Evolutionary conservation across 306 rosid genomes (phyloP), one percentile per base, ranked within the genome.

Genomic region (Gillenia trifoliata): DNA sequence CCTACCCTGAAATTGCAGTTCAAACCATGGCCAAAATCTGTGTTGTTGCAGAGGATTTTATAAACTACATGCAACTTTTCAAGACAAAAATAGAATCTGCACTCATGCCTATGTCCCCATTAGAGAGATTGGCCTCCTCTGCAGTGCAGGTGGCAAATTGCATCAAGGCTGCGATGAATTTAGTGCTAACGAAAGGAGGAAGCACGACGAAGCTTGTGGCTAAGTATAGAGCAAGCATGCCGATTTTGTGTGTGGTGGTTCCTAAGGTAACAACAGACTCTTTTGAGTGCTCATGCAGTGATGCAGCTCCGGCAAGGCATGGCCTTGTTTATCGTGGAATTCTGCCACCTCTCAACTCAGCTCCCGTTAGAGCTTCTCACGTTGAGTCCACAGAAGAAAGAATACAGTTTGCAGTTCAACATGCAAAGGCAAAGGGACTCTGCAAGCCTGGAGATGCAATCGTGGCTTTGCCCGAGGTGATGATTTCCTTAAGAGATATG

Each of bases 151-250:
- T 15, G 17, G 16, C 0, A 3, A 45, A 45, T 45, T 45, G 50
- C 19, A 0, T 45, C 1, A 45, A 45, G 17, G 50, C 50, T 0
- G 19, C 5, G 50, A 45, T 45, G 19, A 45, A 10, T 36, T 45
- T 45, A 23, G 83, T 81, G 6, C 79, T 74, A 11, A 75, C 83
- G 4, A 70, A 64, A 59, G 77, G 78, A 30, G 81, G 81, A 26
- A 73, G 55, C 31, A 82, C 81, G 1, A 76, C 85, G 20, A 65
- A 65, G 83, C 49, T 82, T 61, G 73, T 85, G 40, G 82, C 89
- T 0, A 87, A 81, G 74, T 85, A 87, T 71, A 78, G 84, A 76
- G 87, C 87, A 40, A 77, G 81, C n/a, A 79, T 85, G 87, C 91
- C 89, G 1, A 82, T 88, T 64, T 66, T 88, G 64, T 84, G 80